phyloP scores from a whole-genome alignment of 495 filamentous ascomycete genomes.

The Lasiosphaeris hirsuta region DNA sequence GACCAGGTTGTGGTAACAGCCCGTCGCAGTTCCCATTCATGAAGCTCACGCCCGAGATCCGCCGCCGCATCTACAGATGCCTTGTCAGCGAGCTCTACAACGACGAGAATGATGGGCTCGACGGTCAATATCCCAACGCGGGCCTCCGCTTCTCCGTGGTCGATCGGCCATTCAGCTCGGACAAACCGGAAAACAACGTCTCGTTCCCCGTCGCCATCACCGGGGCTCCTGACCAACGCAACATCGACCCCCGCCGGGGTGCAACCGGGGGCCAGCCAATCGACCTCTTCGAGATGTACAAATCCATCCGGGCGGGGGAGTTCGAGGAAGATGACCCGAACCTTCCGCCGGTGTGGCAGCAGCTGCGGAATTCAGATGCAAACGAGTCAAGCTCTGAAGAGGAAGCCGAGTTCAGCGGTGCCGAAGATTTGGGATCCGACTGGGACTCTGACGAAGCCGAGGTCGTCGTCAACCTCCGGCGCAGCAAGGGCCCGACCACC shows the following conservation, averaged over 20 bases:
- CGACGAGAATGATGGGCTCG: background rate
- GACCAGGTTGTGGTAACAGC: too few species aligned
- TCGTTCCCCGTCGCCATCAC: background rate
- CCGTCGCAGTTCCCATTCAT: background rate
- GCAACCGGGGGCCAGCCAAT: background rate
- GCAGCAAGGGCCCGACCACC: background rate
- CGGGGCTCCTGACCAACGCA: conserved; percentile 1
- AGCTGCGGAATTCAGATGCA: background rate
- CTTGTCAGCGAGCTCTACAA: background rate
- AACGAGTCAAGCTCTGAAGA: background rate
- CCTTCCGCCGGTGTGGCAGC: background rate
- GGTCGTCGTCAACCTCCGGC: background rate
- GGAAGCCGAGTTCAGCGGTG: conserved; percentile 2
- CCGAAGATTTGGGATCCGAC: background rate
- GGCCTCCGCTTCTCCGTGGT: background rate
- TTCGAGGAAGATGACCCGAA: background rate
- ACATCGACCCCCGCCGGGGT: conserved; percentile 1
- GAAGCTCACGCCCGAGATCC: conserved; percentile 7
- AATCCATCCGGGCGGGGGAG: background rate
- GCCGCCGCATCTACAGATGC: background rate
- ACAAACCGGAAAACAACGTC: background rate
- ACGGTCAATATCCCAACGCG: background rate
- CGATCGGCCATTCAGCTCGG: background rate
- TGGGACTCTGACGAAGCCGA: conserved; percentile 8
- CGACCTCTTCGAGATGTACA: conserved; percentile 8